phyloP scores from a whole-genome alignment of 2,329 filamentous ascomycete species.

The Aspergillus viridinutans region DNA sequence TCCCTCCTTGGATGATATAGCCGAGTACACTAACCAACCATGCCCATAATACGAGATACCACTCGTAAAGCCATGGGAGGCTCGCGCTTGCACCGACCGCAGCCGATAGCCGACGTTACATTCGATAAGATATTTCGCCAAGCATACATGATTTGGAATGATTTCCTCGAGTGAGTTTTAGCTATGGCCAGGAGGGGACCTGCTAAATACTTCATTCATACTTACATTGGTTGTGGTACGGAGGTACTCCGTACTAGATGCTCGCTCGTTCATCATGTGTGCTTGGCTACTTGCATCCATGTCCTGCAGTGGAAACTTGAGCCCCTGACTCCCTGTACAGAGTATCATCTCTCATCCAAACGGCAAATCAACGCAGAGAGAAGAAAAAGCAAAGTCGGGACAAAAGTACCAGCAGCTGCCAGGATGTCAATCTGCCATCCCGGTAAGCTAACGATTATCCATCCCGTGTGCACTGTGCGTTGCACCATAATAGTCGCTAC shows the following conservation, averaged over 20 bases:
- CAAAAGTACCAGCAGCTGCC: neutral
- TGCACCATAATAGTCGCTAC: neutral
- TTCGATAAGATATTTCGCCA: neutral
- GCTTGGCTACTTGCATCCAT: too few relatives aligned
- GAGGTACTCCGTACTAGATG: too few relatives aligned
- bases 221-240: neutral
- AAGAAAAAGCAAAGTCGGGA: neutral
- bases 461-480: neutral
- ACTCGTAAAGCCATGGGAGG: neutral
- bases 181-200: neutral
- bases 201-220: neutral
- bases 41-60: neutral
- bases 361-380: neutral
- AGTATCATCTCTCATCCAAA: neutral
- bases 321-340: neutral
- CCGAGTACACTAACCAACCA: neutral
- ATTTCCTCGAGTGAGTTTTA: neutral
- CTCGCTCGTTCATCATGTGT: too few relatives aligned
- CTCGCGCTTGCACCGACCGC: neutral
- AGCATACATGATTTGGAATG: neutral
- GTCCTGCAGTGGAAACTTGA: too few relatives aligned
- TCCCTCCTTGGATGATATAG: neutral
- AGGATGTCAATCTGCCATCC: neutral
- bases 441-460: neutral
- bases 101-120: neutral